Evolutionary conservation across 75 land plant genomes (phyloP), one percentile per base, ranked within the genome.

Genomic region (Picea sitchensis): DNA sequence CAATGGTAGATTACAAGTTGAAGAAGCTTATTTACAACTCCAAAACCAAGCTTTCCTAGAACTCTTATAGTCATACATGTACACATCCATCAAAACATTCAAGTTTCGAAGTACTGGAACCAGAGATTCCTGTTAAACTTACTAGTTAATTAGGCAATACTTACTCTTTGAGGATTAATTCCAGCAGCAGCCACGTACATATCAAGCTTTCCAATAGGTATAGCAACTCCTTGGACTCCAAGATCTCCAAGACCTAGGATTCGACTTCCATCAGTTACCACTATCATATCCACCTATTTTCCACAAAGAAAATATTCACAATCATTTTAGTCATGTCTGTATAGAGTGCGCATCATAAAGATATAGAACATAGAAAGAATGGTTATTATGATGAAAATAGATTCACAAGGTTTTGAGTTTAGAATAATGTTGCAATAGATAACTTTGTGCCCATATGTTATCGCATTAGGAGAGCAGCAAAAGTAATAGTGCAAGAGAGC

Each of bases 181-280:
- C 98, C 98, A 80, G 94, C 98, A 87, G 91, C 89, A 73, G 98
- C 94, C 78, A 95, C 93, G 86, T 95, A 95, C 73, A 95, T 87
- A 62, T 95, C 94, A 47, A 95, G 91, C 76, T 95, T 95, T 36
- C 98, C 98, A 72, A 95, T 91, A 14, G 98, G 94, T 61, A 95
- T 95, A n/a, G 94, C 98, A 78, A 95, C 91, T 30, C 96, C 98
- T 84, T 96, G 98, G 81, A 94, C 92, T 23, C 98, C 98, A 80
- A 96, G 94, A 75, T 96, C 98, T 67, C 98, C 98, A 14, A 96
- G 87, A 56, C 96, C 96, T 47, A 94, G 88, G 61, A 94, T 94
- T 51, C 98, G 92, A 68, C 92, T 91, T 36, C 98, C 98, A 90
- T 96, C 98, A 30, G 98, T 96, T 63, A 96, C 76, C 61, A 94